Evolutionary conservation across 768 basidiomycete genomes (phyloP).

Genomic region (Scleroderma bovista): DNA sequence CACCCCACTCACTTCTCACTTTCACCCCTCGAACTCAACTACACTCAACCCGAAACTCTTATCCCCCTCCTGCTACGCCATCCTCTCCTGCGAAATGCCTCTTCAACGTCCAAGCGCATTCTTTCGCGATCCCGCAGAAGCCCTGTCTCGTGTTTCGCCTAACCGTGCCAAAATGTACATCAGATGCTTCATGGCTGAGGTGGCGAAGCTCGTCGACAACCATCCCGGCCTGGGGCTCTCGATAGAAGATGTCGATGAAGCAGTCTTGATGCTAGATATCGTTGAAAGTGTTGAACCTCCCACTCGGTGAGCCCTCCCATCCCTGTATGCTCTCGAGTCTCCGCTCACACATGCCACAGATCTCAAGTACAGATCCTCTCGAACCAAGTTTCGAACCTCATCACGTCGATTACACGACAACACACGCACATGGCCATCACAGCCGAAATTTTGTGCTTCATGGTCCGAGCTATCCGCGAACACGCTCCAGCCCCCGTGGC

Average conservation of each 20-base stretch:
- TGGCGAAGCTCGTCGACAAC: not conserved
- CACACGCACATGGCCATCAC: not conserved
- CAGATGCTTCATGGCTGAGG: not conserved
- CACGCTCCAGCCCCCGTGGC: not conserved
- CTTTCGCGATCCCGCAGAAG: not conserved
- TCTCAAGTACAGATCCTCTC: not conserved
- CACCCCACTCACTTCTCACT: not conserved
- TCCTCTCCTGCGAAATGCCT: not conserved
- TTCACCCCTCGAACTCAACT: conserved; percentile 42
- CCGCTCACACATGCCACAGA: not conserved
- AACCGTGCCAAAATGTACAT: not conserved
- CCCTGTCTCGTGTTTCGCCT: not conserved
- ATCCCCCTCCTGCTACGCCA: not conserved
- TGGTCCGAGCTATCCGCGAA: not conserved
- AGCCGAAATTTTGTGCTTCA: not conserved
- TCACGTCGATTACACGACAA: not conserved
- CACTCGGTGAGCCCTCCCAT: not conserved
- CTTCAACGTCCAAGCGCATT: not conserved
- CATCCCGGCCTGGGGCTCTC: not conserved
- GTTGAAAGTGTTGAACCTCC: not conserved
- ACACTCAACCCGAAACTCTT: conserved; percentile 39
- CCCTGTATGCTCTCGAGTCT: not conserved
- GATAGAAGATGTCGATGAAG: not conserved
- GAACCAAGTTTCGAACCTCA: not conserved
- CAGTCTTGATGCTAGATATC: not conserved